These are phyloP conservation scores for Monosporascus ibericus DNA, from an alignment of 2,329 filamentous ascomycete genomes.

Conservation along the genomic window DNA sequence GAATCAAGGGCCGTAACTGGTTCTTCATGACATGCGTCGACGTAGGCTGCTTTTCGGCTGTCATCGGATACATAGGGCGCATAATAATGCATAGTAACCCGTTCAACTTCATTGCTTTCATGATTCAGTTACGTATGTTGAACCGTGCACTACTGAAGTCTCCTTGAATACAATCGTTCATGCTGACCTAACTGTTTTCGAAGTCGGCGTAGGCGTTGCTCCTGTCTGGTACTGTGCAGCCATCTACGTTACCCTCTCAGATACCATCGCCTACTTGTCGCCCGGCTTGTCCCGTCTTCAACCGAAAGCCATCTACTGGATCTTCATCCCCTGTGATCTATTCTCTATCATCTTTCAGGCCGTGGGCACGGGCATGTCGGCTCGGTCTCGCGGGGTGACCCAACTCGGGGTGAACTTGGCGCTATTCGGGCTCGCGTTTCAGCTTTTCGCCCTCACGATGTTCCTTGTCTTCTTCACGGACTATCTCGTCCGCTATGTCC, in stretches of 20 bases:
- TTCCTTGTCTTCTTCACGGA: conserved; percentile 44
- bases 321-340: conserved; percentile 35
- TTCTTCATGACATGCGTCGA: conserved; percentile 47
- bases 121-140: conserved; percentile 55
- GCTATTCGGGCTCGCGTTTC: conserved; percentile 51
- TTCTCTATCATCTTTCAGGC: conserved; percentile 38
- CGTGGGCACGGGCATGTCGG: conserved; percentile 35
- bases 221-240: conserved; percentile 55
- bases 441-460: conserved; percentile 47
- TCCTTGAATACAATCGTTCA: too few relatives aligned
- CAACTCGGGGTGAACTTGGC: conserved; percentile 41
- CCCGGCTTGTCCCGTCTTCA: conserved; percentile 16
- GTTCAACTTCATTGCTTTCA: conserved; percentile 53
- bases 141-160: background rate
- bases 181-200: background rate
- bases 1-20: conserved; percentile 40
- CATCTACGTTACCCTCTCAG: conserved; percentile 53
- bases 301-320: conserved; percentile 21
- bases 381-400: conserved; percentile 32
- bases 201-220: conserved; percentile 51
- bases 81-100: conserved; percentile 52
- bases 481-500: conserved; percentile 29
- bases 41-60: conserved; percentile 49
- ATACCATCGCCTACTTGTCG: conserved; percentile 28
- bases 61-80: conserved; percentile 58